These are phyloP conservation scores for Desmodesmus armatus DNA, from an alignment of 139 green algal species.

Conservation along the genomic window DNA sequence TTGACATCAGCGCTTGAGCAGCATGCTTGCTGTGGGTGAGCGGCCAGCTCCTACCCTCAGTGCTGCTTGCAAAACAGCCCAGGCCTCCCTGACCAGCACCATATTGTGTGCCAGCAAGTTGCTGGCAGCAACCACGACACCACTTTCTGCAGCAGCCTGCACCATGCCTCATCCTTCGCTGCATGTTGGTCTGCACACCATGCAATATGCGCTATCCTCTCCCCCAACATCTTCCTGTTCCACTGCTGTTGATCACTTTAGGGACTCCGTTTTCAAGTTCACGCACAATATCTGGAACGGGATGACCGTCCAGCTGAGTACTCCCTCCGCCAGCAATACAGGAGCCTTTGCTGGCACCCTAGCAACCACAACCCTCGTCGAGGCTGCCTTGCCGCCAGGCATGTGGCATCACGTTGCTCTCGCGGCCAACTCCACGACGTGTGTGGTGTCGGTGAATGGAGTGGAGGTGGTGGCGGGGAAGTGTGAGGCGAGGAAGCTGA, in stretches of 20 bases:
- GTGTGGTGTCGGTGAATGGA: not conserved
- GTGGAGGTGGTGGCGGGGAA: not conserved
- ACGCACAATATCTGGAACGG: constrained; percentile 21
- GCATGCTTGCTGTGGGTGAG: no score
- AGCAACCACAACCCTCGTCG: not conserved
- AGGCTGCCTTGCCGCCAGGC: not conserved
- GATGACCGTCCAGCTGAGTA: not conserved
- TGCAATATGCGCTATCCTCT: no score
- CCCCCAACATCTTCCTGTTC: not conserved
- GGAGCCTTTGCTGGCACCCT: constrained; percentile 8
- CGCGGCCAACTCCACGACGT: constrained; percentile 22
- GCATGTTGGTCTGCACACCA: no score
- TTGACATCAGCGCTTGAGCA: no score
- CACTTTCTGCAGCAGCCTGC: no score
- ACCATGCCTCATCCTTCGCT: no score
- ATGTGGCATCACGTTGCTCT: constrained; percentile 45
- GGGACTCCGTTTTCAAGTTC: constrained; percentile 35
- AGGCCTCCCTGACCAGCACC: no score
- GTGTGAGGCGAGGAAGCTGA: not conserved
- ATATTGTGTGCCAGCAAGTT: no score
- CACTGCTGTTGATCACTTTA: no score
- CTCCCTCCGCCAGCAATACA: not conserved
- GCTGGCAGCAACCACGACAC: no score
- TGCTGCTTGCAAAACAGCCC: no score
- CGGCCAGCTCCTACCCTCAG: no score